A percentile compares a stretch with the other conserved stretches of the same genome.
Conservation (phyloP, 139 green algal genomes). For the Chlorella sp. region DNA sequence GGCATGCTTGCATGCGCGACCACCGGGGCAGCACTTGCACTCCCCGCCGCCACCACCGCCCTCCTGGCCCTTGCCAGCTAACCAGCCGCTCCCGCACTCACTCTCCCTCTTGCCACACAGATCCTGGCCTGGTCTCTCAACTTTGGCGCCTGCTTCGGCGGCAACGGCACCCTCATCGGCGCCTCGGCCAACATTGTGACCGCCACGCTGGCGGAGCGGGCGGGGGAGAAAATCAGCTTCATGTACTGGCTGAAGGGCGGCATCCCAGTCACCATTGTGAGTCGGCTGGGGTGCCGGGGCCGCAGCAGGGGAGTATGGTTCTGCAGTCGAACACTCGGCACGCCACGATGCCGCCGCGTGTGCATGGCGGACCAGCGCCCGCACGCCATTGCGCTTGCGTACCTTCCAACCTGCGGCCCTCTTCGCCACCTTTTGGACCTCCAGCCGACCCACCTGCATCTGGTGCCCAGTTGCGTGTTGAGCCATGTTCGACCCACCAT, state of each 20-base stretch:
- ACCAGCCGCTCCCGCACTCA: too few relatives aligned
- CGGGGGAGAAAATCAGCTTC: not conserved
- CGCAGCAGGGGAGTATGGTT: too few relatives aligned
- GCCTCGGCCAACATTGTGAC: constrained; percentile 9
- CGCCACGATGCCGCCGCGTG: not conserved
- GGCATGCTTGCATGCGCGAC: too few relatives aligned
- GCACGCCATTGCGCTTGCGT: not conserved
- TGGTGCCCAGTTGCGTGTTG: not conserved
- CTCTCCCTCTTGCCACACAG: not conserved
- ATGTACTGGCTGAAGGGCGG: not conserved
- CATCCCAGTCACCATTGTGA: constrained; percentile 1
- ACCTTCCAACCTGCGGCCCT: not conserved
- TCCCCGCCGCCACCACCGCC: too few relatives aligned
- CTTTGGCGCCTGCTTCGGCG: constrained; percentile 26
- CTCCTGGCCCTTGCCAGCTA: too few relatives aligned
- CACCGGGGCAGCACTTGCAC: not conserved
- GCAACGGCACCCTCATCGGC: constrained; percentile 8
- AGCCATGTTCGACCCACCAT: not conserved
- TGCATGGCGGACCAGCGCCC: not conserved
- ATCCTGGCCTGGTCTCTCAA: constrained; percentile 11
- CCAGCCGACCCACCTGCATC: not conserved
- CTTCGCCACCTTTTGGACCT: not conserved
- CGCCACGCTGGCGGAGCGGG: constrained; percentile 8
- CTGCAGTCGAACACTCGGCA: too few relatives aligned
- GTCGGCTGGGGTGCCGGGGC: not conserved